phyloP scores from a whole-genome alignment of 768 basidiomycete species.

The Boletus huronensis region DNA sequence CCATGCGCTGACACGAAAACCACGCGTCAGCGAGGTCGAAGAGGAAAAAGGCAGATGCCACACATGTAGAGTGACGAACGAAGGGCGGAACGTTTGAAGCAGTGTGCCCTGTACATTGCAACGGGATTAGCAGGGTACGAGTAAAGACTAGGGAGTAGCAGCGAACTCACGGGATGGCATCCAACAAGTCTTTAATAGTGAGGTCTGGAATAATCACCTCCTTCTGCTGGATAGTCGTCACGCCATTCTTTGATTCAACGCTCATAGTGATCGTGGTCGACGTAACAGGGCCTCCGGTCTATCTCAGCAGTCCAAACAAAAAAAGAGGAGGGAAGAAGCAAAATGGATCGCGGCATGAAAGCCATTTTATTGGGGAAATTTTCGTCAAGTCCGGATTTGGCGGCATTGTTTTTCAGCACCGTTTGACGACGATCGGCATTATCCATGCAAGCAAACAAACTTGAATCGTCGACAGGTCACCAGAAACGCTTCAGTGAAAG shows the following conservation, averaged over 20 bases:
- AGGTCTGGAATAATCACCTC: slow-evolving; percentile 75
- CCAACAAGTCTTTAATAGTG: slow-evolving; percentile 81
- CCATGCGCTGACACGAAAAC: slow-evolving; percentile 49
- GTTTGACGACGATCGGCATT: no score
- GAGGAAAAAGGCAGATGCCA: slow-evolving; percentile 20
- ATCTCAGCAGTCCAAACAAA: slow-evolving; percentile 1
- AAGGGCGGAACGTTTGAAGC: slow-evolving; percentile 86
- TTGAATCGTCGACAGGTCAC: no score
- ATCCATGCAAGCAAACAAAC: no score
- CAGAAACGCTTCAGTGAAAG: no score
- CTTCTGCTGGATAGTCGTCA: slow-evolving; percentile 48
- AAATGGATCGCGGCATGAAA: neutral
- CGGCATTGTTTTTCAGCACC: no score
- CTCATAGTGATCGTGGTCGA: slow-evolving; percentile 21
- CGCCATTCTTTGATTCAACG: slow-evolving; percentile 9
- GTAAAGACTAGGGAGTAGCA: slow-evolving; percentile 1
- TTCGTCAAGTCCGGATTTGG: slow-evolving; percentile 15
- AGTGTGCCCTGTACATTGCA: slow-evolving; percentile 57
- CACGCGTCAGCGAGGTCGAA: slow-evolving; percentile 10
- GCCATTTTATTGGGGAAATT: slow-evolving; percentile 30
- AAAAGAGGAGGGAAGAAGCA: neutral
- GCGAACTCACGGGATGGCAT: slow-evolving; percentile 70
- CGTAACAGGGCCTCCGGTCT: slow-evolving; percentile 7
- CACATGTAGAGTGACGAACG: slow-evolving; percentile 78
- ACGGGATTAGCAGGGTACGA: neutral